Base-by-base conservation (phyloP, 2,329 filamentous ascomycete species). In the Ceratocystis huliohia region DNA sequence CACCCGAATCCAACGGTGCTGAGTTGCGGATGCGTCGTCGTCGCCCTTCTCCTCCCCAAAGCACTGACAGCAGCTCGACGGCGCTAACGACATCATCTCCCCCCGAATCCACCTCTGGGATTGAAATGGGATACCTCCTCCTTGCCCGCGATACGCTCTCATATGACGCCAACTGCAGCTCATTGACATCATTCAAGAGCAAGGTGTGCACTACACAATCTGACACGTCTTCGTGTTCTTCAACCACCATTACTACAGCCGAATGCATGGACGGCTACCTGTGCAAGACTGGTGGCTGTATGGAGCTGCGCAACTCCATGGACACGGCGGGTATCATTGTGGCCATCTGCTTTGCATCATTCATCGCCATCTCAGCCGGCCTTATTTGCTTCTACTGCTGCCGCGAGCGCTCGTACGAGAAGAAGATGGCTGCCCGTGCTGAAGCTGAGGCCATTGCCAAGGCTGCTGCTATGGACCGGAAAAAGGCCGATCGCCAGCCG, bases 371-470 rank as follows among this genome's bases (percentile, higher is more conserved):
- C 64, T 73, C 75, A 69, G 68, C 79, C 68, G 73, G 71, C 61
- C 70, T 74, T 69, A 73, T 84, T 66, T 77, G 78, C 71, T 79
- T 79, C 76, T 75, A 79, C 69, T 83, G 80, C 78, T 80, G 78
- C 76, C 75, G 75, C 69, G 81, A 84, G 70, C 75, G 78, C 70
- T 73, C 73, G 72, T 70, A 75, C 70, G 76, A 81, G 71, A 77
- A 76, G 72, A 74, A 75, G 61, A 73, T 77, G 44, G 73, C 73
- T 65, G 78, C 77, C 67, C 77, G 78, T 69, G 76, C 77, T 67
- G 81, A 83, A 74, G 79, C 79, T 57, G 77, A 77, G n/a, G 77
- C 77, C 30, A 78, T 80, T 63, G 79, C 78, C 62, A 78, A 79
- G 72, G 78, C 78, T 71, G 76, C 78, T 63, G 69, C 67, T 46